A percentile compares a stretch with the other conserved stretches of the same genome.
Evolutionary conservation across 257 asterid genomes (phyloP).

Genomic region (Jasminum sambac): DNA sequence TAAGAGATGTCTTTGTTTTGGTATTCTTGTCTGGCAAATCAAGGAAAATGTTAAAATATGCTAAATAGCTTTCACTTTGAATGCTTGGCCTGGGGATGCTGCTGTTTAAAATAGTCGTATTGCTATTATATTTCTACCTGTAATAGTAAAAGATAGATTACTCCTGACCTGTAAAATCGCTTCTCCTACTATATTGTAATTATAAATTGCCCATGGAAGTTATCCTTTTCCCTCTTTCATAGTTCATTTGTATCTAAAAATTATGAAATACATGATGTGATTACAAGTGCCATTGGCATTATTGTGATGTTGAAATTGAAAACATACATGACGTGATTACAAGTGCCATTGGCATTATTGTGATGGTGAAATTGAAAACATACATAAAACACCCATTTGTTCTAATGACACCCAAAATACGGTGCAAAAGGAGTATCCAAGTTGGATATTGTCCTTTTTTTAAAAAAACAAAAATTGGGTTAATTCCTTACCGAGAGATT

Average conservation of each 20-base stretch:
- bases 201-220: background rate
- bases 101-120: background rate
- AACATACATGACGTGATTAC: background rate
- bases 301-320: too few species aligned
- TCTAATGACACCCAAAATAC: background rate
- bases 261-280: background rate
- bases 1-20: slow-evolving; percentile 2
- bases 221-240: background rate
- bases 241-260: background rate
- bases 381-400: background rate
- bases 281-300: background rate
- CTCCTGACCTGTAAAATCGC: background rate
- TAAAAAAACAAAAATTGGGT: too few species aligned
- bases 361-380: background rate
- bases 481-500: slow-evolving; percentile 6
- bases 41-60: slow-evolving; percentile 8
- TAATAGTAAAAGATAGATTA: background rate
- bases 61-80: background rate
- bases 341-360: background rate
- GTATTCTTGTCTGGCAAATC: slow-evolving; percentile 15
- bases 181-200: background rate
- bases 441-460: background rate
- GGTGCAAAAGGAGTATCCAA: slow-evolving; percentile 5
- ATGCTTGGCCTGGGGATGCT: slow-evolving; percentile 9
- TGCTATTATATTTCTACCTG: background rate